Base-by-base conservation (phyloP, 106 monocot species). In the Gastrodia elata region DNA sequence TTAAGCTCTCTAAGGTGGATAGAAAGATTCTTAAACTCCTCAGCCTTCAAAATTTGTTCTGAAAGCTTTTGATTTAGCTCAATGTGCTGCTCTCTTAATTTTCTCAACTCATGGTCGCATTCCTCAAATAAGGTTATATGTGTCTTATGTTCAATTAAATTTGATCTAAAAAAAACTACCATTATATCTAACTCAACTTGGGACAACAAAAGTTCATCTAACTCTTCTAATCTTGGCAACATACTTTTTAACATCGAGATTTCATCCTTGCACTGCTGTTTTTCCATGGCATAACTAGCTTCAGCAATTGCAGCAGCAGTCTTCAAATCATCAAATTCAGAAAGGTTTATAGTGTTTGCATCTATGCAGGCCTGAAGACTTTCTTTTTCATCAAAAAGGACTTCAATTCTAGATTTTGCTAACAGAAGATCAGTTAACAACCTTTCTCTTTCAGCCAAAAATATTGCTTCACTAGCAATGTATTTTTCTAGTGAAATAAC, bases 21-120 rank as follows among this genome's bases (percentile, higher is more conserved):
- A 35, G 93, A 93, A 49, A 99, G 67, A 37, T 85, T 93, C 80
- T 85, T 99, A 64, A 87, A 99, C 75, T 99, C 93, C 76, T 99
- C 93, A 68, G 98, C 81, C 82, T 89, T 99, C 77, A 91, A 67
- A 81, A 74, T 89, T 74, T 93, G 98, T 68, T 93, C 93, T 57
- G 87, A 88, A 28, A 99, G 87, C 69, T 83, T 91, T 38, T 75
- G 75, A 26, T 68, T 80, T 24, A 99, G 85, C 49, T 85, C 89
- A 76, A 76, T 80, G 42, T 89, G 42, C 38, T 93, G 86, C 68
- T 83, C 86, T 75, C 72, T 80, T 73, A 91, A 73, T 64, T 83
- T 82, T 48, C 55, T 64, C 75, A 91, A 37, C 64, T 92, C 82
- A 40, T 2, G 24, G 27, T 38, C 55, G 58, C 61, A 78, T 61